These are phyloP conservation scores for Apophysomyces sp. DNA, from an alignment of 371 early-diverging fungal genomes.

Conservation along the genomic window DNA sequence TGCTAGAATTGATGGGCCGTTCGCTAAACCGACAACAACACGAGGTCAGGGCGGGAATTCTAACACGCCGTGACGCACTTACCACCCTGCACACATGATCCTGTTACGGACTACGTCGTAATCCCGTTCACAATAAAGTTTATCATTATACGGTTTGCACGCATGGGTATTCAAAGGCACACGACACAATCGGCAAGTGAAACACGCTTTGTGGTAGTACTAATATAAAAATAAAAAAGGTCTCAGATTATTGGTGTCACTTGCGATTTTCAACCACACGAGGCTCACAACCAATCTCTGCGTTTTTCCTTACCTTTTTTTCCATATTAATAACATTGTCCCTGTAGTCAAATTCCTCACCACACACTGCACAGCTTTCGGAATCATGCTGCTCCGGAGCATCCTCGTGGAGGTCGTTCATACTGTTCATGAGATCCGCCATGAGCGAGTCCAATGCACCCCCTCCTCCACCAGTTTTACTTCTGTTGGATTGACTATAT, in stretches of 20 bases:
- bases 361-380: constrained; percentile 21
- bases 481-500: not conserved
- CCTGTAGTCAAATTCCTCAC: constrained; percentile 42
- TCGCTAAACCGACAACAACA: not conserved
- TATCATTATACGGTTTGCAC: constrained; percentile 50
- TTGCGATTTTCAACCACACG: constrained; percentile 1
- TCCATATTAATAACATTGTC: constrained; percentile 37
- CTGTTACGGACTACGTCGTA: constrained; percentile 54
- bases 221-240: constrained; percentile 11
- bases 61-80: constrained; percentile 10
- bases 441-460: constrained; percentile 55
- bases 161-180: constrained; percentile 52
- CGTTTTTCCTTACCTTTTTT: constrained; percentile 28
- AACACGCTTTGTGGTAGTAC: constrained; percentile 50
- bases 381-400: not conserved
- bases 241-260: constrained; percentile 1
- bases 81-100: constrained; percentile 54
- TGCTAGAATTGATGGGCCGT: constrained; percentile 5
- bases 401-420: constrained; percentile 30
- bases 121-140: constrained; percentile 72
- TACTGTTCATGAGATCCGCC: constrained; percentile 58
- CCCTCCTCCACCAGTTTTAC: not conserved
- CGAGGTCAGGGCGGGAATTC: not conserved
- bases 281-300: constrained; percentile 4
- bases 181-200: constrained; percentile 68